Conservation (phyloP, 768 basidiomycete species). For the Botryobasidium botryosum region DNA sequence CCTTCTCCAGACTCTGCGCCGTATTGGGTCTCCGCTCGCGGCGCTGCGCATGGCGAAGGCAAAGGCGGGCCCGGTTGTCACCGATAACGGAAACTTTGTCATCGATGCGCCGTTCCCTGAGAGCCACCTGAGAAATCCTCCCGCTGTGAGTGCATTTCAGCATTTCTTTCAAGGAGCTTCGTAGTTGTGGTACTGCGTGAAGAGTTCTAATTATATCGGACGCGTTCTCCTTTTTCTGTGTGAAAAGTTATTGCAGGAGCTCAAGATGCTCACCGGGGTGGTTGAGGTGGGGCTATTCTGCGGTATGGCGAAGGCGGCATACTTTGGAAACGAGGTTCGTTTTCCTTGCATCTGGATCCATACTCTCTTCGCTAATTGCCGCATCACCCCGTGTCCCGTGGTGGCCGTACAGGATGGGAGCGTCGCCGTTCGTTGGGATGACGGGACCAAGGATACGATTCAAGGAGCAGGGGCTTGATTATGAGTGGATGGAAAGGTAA, state of each 20-base stretch:
- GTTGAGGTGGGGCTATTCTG: slow-evolving; percentile 99
- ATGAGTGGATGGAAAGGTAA: no score
- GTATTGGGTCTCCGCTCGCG: slow-evolving; percentile 40
- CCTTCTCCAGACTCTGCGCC: slow-evolving; percentile 54
- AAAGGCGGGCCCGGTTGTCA: slow-evolving; percentile 82
- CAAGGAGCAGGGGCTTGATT: no score
- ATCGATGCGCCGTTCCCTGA: slow-evolving; percentile 86
- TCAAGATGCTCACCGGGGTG: slow-evolving; percentile 93
- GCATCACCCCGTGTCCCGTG: no score
- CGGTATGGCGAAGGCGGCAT: slow-evolving; percentile 83
- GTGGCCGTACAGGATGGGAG: slow-evolving; percentile 38
- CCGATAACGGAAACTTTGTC: slow-evolving; percentile 94
- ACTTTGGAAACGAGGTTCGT: slow-evolving; percentile 74
- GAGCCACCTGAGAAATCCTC: slow-evolving; percentile 50
- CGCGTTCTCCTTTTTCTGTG: no score
- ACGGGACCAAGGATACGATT: no score
- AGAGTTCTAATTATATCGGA: no score
- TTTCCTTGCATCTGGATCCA: background rate
- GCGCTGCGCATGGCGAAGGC: slow-evolving; percentile 84
- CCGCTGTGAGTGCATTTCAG: slow-evolving; percentile 34
- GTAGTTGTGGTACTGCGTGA: no score
- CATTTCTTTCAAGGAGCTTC: no score
- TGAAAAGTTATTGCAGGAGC: slow-evolving; percentile 62
- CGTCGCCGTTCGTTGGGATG: slow-evolving; percentile 41
- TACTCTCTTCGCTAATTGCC: background rate